phyloP scores from a whole-genome alignment of 1,139 yeast species.

The Kodamaea anthophila region DNA sequence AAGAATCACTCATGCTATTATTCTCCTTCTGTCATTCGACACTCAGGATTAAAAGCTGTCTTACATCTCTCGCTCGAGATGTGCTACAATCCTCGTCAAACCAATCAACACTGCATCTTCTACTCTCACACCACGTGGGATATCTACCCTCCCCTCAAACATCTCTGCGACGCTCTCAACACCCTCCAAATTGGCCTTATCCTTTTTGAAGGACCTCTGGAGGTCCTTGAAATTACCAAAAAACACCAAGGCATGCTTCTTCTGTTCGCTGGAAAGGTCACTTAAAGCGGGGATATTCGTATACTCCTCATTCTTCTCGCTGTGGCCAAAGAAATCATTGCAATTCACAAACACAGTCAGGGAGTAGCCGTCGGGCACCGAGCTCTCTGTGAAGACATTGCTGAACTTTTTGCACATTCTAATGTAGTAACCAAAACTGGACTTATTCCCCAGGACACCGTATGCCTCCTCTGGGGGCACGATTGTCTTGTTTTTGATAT shows the following conservation, averaged over 20 bases:
- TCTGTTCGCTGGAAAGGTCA: slow-evolving; percentile 9
- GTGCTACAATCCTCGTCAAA: slow-evolving; percentile 34
- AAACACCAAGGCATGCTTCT: slow-evolving; percentile 43
- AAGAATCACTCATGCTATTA: too few species aligned
- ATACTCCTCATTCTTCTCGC: slow-evolving; percentile 15
- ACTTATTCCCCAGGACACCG: slow-evolving; percentile 51
- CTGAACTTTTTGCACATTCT: slow-evolving; percentile 59
- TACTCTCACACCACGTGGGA: slow-evolving; percentile 53
- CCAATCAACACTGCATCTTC: slow-evolving; percentile 70
- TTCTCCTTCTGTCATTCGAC: too few species aligned
- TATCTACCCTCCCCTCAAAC: slow-evolving; percentile 57
- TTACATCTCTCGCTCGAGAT: too few species aligned
- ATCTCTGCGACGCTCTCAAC: slow-evolving; percentile 51
- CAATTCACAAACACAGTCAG: slow-evolving; percentile 60
- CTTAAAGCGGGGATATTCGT: slow-evolving; percentile 11
- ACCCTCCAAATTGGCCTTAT: slow-evolving; percentile 44
- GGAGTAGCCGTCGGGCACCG: slow-evolving; percentile 64
- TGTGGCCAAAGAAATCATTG: slow-evolving; percentile 49
- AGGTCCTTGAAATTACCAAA: slow-evolving; percentile 62
- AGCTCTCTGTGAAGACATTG: slow-evolving; percentile 64
- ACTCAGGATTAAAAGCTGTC: too few species aligned
- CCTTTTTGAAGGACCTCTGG: slow-evolving; percentile 42
- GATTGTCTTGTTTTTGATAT: slow-evolving; percentile 51
- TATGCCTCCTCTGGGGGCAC: slow-evolving; percentile 74
- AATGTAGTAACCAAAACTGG: slow-evolving; percentile 71